A percentile compares a stretch with the other conserved stretches of the same genome.
These are phyloP conservation scores for Venturia oleaginea DNA, from an alignment of 2,329 filamentous ascomycete species.

Conservation along the genomic window DNA sequence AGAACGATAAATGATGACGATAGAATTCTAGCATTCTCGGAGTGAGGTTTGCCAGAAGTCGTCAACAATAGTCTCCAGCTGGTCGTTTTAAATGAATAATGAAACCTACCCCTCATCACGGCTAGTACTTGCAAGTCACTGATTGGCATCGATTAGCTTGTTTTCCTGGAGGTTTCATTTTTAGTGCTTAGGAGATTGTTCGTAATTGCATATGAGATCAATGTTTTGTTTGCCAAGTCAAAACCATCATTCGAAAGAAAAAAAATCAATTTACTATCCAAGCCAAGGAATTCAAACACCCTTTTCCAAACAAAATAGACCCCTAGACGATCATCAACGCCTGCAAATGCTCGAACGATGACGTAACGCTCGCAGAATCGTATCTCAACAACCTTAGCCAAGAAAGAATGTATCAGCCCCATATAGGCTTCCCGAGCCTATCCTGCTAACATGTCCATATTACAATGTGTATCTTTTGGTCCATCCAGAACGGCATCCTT, in stretches of 20 bases:
- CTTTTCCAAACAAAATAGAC: background rate
- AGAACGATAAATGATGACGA: no score
- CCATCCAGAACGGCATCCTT: background rate
- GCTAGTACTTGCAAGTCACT: no score
- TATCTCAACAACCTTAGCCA: background rate
- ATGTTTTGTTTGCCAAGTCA: no score
- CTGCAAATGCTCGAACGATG: background rate
- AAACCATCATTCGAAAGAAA: background rate
- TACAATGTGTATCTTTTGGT: background rate
- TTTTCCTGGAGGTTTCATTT: no score
- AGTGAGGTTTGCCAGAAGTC: no score
- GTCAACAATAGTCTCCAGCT: no score
- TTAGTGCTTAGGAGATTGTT: no score
- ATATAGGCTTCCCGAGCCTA: background rate
- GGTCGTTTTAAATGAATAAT: no score
- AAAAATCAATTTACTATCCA: background rate
- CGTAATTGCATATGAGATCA: no score
- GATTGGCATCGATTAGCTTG: no score
- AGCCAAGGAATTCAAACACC: background rate
- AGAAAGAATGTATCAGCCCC: background rate
- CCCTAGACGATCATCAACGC: background rate
- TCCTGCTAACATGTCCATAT: background rate
- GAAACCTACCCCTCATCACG: no score
- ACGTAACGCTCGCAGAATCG: background rate
- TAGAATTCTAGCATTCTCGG: no score